Base-by-base conservation (phyloP, 2,329 filamentous ascomycete species). In the Aspergillus chevalieri region DNA sequence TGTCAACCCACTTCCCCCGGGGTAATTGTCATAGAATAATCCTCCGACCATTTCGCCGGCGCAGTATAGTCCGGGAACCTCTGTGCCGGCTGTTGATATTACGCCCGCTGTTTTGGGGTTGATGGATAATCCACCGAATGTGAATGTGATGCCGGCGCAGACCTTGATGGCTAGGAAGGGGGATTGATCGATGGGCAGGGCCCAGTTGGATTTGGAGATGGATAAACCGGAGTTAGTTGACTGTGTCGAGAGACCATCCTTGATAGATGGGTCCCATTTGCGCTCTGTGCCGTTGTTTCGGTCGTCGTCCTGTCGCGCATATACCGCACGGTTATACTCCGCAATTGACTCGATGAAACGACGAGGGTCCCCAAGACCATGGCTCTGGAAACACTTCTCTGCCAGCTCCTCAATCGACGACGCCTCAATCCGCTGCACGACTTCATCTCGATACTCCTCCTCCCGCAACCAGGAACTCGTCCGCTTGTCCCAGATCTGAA, bases 21-120 rank as follows among this genome's bases (percentile, higher is more conserved):
- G 81, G 56, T 84, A 85, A 55, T 85, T 85, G 10, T 74, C 72
- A 58, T 80, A 82, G 55, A 85, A 85, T 17, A 85, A 58, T 0
- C 81, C 82, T 1, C 83, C 84, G 1, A 87, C 59, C 79, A 87
- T 84, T 65, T 87, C 83, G 0, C 84, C 83, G 3, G 72, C 77
- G 54, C 80, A 83, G 53, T 76, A 85, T 2, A 86, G 58, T 0
- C 82, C 80, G 0, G 74, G 73, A 4, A 86, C 73, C n/a, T 70
- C 66, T 4, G 59, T 57, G 1, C 69, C 70, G 0, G 73, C 77
- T 1, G 65, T 61, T 3, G 73, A 67, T 2, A 84, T 62, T 1
- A 85, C 76, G 3, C 70, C 71, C 2, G 76, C 74, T 0, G 78
- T 83, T 21, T 78, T 63, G 0, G 80, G 73, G 44, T 81, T 74